Conservation (phyloP, 306 rosid species). For the Quercus alba region DNA sequence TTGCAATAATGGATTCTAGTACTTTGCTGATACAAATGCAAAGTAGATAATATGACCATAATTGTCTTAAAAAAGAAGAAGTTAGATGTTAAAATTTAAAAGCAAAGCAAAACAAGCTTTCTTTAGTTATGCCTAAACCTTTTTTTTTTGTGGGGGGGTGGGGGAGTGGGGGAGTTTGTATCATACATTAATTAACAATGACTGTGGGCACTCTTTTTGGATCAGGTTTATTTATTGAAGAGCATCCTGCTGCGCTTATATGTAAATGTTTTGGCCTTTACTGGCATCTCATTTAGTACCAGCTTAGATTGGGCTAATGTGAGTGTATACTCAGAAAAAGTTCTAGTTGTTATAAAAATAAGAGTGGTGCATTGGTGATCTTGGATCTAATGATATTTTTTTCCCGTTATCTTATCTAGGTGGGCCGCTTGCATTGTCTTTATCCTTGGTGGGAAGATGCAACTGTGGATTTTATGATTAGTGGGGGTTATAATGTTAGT, state of each 20-base stretch:
- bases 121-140: not conserved
- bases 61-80: too few species aligned
- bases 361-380: not conserved
- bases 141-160: not conserved
- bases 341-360: not conserved
- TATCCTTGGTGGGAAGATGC: constrained; percentile 94
- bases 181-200: constrained; percentile 5
- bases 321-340: constrained; percentile 23
- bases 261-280: constrained; percentile 53
- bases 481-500: constrained; percentile 77
- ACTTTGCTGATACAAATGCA: too few species aligned
- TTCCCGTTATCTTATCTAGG: constrained; percentile 39
- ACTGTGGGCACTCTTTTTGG: constrained; percentile 14
- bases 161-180: not conserved
- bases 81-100: too few species aligned
- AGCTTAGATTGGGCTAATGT: constrained; percentile 71
- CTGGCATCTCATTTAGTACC: constrained; percentile 41
- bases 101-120: too few species aligned
- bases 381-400: constrained; percentile 4
- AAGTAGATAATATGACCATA: not conserved
- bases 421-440: constrained; percentile 89
- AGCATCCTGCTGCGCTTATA: constrained; percentile 69
- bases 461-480: constrained; percentile 74
- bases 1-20: too few species aligned
- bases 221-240: constrained; percentile 74